These are phyloP conservation scores for Clarkia xantiana DNA, from an alignment of 345 rosid species.

Conservation along the genomic window DNA sequence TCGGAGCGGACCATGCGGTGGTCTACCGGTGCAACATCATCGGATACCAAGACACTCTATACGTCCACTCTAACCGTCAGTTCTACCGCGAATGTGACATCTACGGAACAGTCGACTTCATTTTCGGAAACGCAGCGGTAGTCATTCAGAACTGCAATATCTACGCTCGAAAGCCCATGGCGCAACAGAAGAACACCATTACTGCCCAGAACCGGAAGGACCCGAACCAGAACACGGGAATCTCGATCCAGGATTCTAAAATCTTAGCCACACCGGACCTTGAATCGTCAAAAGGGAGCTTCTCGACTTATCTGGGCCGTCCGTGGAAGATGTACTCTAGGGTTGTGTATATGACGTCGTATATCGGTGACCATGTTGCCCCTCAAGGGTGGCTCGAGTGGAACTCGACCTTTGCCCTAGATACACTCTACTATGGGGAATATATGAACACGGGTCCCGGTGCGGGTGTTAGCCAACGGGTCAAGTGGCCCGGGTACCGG, in stretches of 20 bases:
- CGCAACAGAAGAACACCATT: constrained; percentile 65
- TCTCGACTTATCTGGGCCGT: constrained; percentile 74
- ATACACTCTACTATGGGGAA: constrained; percentile 17
- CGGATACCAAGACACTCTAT: constrained; percentile 86
- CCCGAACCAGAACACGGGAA: constrained; percentile 90
- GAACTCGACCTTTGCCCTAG: constrained; percentile 13
- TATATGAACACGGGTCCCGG: constrained; percentile 19
- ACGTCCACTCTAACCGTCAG: constrained; percentile 96
- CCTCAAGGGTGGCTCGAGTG: constrained; percentile 28
- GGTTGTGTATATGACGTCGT: constrained; percentile 59
- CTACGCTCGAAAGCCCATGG: constrained; percentile 80
- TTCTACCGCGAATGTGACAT: constrained; percentile 84
- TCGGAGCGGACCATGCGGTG: constrained; percentile 89
- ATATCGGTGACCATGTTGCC: constrained; percentile 58
- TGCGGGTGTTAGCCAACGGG: constrained; percentile 8
- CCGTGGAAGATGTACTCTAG: constrained; percentile 89
- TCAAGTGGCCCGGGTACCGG: constrained; percentile 17
- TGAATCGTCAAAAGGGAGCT: constrained; percentile 29
- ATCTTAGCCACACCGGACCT: constrained; percentile 49
- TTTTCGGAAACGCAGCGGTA: constrained; percentile 90
- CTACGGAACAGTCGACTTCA: constrained; percentile 88
- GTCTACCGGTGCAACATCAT: constrained; percentile 57
- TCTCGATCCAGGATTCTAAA: constrained; percentile 73
- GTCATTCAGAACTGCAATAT: constrained; percentile 75
- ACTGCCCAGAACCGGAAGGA: constrained; percentile 91